phyloP scores from a whole-genome alignment of 257 asterid genomes.

The Galeopsis tetrahit region DNA sequence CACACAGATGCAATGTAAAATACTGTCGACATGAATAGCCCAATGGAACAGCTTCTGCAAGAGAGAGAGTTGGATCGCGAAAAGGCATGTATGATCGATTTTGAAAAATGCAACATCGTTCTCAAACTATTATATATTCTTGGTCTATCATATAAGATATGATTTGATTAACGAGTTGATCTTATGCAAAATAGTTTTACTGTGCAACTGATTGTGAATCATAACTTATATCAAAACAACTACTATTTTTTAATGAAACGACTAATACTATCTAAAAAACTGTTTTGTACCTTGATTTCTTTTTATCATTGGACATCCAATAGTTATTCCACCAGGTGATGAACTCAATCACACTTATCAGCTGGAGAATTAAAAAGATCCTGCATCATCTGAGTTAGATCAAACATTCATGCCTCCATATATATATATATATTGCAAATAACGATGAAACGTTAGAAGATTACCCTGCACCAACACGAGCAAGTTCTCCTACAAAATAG shows the following conservation, averaged over 20 bases:
- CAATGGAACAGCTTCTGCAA: constrained; percentile 65
- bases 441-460: constrained; percentile 7
- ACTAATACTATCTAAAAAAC: no score
- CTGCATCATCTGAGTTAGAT: constrained; percentile 44
- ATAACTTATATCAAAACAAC: no score
- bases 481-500: constrained; percentile 72
- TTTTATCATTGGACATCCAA: constrained; percentile 82
- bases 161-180: no score
- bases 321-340: constrained; percentile 94
- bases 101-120: no score
- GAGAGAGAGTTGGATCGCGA: no score
- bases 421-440: no score
- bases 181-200: no score
- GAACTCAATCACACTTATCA: constrained; percentile 84
- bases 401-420: not conserved
- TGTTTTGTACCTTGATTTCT: constrained; percentile 54
- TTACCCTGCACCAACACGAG: constrained; percentile 99
- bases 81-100: no score
- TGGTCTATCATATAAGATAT: no score
- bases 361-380: constrained; percentile 81
- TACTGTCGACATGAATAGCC: constrained; percentile 83
- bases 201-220: no score
- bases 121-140: no score
- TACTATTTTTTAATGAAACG: no score
- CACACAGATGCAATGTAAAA: constrained; percentile 70